Conservation (phyloP, 2,329 filamentous ascomycete genomes). For the Diaporthe sp. region DNA sequence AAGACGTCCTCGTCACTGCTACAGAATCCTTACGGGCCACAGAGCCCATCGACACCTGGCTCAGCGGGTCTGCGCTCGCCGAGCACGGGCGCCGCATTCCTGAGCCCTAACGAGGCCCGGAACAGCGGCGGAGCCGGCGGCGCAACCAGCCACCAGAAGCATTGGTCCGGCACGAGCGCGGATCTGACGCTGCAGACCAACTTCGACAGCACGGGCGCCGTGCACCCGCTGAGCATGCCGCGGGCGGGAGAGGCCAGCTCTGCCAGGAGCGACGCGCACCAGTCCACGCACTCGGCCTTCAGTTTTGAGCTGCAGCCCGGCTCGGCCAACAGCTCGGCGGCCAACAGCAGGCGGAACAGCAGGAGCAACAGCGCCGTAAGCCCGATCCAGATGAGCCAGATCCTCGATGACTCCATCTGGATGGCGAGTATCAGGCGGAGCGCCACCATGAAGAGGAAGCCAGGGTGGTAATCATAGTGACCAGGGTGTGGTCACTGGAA, state of each 20-base stretch:
- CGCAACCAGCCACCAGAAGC: slow-evolving; percentile 53
- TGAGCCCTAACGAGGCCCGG: slow-evolving; percentile 53
- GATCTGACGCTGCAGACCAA: slow-evolving; percentile 60
- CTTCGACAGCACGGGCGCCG: slow-evolving; percentile 44
- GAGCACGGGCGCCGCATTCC: slow-evolving; percentile 48
- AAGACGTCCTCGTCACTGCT: slow-evolving; percentile 37
- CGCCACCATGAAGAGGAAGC: slow-evolving; percentile 71
- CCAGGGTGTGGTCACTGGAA: background rate
- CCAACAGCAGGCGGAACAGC: slow-evolving; percentile 59
- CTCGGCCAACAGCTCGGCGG: slow-evolving; percentile 44
- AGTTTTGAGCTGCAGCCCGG: slow-evolving; percentile 70
- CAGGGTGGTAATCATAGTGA: slow-evolving; percentile 39
- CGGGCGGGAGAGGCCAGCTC: slow-evolving; percentile 56
- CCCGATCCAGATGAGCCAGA: slow-evolving; percentile 83
- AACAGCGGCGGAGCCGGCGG: slow-evolving; percentile 47
- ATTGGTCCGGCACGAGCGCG: slow-evolving; percentile 57
- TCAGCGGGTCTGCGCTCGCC: slow-evolving; percentile 39
- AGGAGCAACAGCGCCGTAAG: slow-evolving; percentile 78
- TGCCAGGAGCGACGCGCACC: slow-evolving; percentile 50
- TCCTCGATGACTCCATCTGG: slow-evolving; percentile 92
- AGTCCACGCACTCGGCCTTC: slow-evolving; percentile 66
- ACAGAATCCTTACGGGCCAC: slow-evolving; percentile 33
- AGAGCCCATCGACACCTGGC: slow-evolving; percentile 44
- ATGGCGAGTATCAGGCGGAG: slow-evolving; percentile 92
- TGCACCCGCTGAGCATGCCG: slow-evolving; percentile 69